Percentiles rank a stretch among this genome's conserved stretches.
Evolutionary conservation across 2,329 filamentous ascomycete species (phyloP).

Genomic region (Balansia obtecta): DNA sequence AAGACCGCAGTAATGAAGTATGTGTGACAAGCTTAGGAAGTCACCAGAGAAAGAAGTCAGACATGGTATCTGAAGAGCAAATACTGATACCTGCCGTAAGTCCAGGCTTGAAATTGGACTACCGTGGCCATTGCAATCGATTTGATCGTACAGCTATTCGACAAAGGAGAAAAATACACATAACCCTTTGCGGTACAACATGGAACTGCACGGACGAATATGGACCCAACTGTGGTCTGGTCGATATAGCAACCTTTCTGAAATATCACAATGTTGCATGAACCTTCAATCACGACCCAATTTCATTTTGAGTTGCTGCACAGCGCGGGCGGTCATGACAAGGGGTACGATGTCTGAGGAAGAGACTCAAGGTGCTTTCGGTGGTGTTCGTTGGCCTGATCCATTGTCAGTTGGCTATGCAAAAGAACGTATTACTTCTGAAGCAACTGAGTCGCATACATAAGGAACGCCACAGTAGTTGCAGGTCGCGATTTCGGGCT

Average conservation of each 20-base stretch:
- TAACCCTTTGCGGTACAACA: neutral
- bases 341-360: slow-evolving; percentile 68
- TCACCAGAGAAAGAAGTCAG: too few species aligned
- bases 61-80: too few species aligned
- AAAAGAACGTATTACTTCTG: neutral
- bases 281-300: neutral
- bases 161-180: neutral
- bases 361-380: slow-evolving; percentile 73
- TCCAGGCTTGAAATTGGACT: neutral
- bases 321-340: slow-evolving; percentile 32
- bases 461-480: slow-evolving; percentile 89
- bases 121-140: neutral
- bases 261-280: neutral
- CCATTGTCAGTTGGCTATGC: neutral
- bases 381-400: slow-evolving; percentile 80
- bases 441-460: slow-evolving; percentile 43
- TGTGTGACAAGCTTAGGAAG: too few species aligned
- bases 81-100: neutral
- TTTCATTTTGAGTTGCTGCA: neutral
- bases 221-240: neutral
- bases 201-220: neutral
- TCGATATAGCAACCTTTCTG: neutral
- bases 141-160: neutral
- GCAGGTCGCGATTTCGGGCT: slow-evolving; percentile 84
- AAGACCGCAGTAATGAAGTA: too few species aligned